Evolutionary conservation across 2,329 filamentous ascomycete species (phyloP).

Genomic region (Alternaria sp.): DNA sequence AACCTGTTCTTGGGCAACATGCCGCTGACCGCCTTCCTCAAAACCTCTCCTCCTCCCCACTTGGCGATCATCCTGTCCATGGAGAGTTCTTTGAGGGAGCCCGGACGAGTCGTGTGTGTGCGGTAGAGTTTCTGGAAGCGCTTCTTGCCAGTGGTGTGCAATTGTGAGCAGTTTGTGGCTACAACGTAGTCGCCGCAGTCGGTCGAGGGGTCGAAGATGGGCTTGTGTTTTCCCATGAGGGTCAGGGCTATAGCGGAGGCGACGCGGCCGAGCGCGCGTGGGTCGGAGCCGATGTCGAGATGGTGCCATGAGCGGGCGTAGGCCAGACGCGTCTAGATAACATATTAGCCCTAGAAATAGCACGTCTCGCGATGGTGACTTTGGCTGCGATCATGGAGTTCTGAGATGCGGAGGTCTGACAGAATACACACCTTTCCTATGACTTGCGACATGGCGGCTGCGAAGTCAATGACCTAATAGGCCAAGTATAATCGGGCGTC

Average conservation of each 20-base stretch:
- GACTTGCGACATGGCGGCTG: slow-evolving; percentile 74
- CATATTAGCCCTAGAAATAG: slow-evolving; percentile 14
- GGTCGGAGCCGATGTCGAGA: slow-evolving; percentile 72
- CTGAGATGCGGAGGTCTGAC: slow-evolving; percentile 29
- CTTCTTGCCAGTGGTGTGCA: slow-evolving; percentile 91
- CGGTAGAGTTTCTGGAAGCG: slow-evolving; percentile 95
- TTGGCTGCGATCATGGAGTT: background rate
- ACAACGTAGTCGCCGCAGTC: slow-evolving; percentile 99
- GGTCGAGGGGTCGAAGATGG: slow-evolving; percentile 94
- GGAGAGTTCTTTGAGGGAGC: slow-evolving; percentile 82
- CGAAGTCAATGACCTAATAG: slow-evolving; percentile 31
- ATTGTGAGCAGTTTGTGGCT: slow-evolving; percentile 83
- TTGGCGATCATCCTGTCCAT: slow-evolving; percentile 97
- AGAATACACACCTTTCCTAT: slow-evolving; percentile 70
- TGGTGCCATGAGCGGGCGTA: slow-evolving; percentile 97
- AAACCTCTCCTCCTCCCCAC: slow-evolving; percentile 88
- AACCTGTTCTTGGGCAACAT: slow-evolving; percentile 98
- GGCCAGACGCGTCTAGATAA: slow-evolving; percentile 82
- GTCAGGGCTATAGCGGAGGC: slow-evolving; percentile 85
- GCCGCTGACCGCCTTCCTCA: slow-evolving; percentile 89
- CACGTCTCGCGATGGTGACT: background rate
- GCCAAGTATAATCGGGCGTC: background rate
- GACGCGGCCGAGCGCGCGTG: slow-evolving; percentile 85
- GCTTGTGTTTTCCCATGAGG: slow-evolving; percentile 99
- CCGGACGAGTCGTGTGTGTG: slow-evolving; percentile 88